phyloP scores from a whole-genome alignment of 805 yeast species.

The Candida coquimbonensis region DNA sequence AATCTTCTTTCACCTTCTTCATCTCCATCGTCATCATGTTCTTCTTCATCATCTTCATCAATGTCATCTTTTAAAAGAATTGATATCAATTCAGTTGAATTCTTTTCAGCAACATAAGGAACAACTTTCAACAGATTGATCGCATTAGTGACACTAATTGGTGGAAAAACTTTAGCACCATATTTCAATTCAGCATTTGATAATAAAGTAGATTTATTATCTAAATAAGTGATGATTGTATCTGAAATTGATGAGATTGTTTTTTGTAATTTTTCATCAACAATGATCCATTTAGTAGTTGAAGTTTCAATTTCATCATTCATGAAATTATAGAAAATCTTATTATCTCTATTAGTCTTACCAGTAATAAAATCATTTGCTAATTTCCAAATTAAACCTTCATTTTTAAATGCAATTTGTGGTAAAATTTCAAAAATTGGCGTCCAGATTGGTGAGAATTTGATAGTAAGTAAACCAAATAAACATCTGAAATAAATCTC shows the following conservation, averaged over 20 bases:
- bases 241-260: conserved; percentile 8
- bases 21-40: conserved; percentile 15
- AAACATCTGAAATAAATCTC: conserved; percentile 39
- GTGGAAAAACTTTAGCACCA: conserved; percentile 9
- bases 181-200: conserved; percentile 10
- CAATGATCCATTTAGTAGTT: conserved; percentile 12
- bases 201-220: conserved; percentile 7
- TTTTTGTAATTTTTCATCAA: conserved; percentile 14
- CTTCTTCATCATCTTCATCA: conserved; percentile 13
- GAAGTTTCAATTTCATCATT: conserved; percentile 8
- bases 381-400: conserved; percentile 49
- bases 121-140: conserved; percentile 48
- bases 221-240: conserved; percentile 8
- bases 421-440: conserved; percentile 61
- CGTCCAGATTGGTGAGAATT: conserved; percentile 82
- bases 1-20: conserved; percentile 9
- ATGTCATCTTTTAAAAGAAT: conserved; percentile 36
- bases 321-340: conserved; percentile 9
- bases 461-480: conserved; percentile 66
- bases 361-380: conserved; percentile 30
- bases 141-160: conserved; percentile 39
- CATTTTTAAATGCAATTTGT: conserved; percentile 33
- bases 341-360: neutral
- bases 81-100: conserved; percentile 51
- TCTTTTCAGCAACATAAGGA: conserved; percentile 66